phyloP scores from a whole-genome alignment of 179 eudicot genomes.

The Vitellaria paradoxa region DNA sequence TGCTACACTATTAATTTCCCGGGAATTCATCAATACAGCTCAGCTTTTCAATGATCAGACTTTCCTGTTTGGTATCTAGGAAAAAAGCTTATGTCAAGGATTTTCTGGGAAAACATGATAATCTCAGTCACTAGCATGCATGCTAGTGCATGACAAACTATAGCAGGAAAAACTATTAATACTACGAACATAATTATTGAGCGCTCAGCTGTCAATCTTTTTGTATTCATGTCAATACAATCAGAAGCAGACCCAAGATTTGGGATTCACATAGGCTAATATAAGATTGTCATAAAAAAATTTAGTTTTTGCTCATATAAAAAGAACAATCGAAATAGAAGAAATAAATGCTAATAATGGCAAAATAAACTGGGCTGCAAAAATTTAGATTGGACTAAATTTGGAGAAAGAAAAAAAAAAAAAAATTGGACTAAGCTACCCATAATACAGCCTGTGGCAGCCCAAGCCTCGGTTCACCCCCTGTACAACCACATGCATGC shows the following conservation, averaged over 20 bases:
- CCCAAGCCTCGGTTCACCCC: too few relatives aligned
- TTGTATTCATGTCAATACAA: background rate
- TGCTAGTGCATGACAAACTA: background rate
- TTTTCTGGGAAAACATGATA: background rate
- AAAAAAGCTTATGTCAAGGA: conserved; percentile 22
- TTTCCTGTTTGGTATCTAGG: conserved; percentile 75
- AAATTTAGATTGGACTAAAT: too few relatives aligned
- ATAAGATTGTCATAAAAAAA: too few relatives aligned
- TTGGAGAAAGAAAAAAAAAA: too few relatives aligned
- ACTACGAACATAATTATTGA: background rate
- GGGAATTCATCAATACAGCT: conserved; percentile 40
- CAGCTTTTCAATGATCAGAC: conserved; percentile 65
- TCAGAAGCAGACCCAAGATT: background rate
- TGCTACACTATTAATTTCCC: background rate
- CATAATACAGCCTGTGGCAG: too few relatives aligned
- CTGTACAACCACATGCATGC: background rate
- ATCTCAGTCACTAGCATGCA: conserved; percentile 2
- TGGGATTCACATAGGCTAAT: too few relatives aligned
- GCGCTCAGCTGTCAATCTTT: background rate
- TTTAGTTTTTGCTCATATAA: too few relatives aligned
- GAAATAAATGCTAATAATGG: background rate
- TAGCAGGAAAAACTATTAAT: background rate
- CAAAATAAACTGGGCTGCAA: background rate
- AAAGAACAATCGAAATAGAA: background rate
- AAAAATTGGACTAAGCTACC: too few relatives aligned